These are phyloP conservation scores for Penicillium maclennaniae DNA, from an alignment of 495 filamentous ascomycete genomes.

Conservation along the genomic window DNA sequence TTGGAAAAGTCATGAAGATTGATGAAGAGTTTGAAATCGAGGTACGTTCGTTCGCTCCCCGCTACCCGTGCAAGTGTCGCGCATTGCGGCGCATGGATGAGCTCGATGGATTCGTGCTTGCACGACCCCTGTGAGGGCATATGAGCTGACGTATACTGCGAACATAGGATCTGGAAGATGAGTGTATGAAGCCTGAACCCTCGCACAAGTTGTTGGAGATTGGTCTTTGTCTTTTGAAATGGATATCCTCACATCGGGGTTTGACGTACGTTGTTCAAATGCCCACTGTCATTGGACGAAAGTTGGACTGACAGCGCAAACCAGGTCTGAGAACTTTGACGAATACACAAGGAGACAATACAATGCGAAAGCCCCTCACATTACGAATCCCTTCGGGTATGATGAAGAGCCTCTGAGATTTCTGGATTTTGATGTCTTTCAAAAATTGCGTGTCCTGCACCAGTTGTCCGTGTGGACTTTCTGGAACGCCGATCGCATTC, in stretches of 20 bases:
- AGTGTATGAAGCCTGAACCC: slow-evolving; percentile 71
- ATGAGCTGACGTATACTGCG: slow-evolving; percentile 3
- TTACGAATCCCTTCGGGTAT: slow-evolving; percentile 80
- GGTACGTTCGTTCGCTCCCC: slow-evolving; percentile 45
- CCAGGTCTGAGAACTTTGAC: slow-evolving; percentile 82
- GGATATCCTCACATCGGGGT: slow-evolving; percentile 88
- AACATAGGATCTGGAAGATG: slow-evolving; percentile 77
- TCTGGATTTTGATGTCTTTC: slow-evolving; percentile 74
- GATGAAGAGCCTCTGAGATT: slow-evolving; percentile 72
- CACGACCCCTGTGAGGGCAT: not conserved
- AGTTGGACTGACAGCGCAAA: slow-evolving; percentile 2
- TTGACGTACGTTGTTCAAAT: slow-evolving; percentile 66
- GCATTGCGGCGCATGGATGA: slow-evolving; percentile 9
- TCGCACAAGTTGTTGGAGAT: slow-evolving; percentile 75
- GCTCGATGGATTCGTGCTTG: not conserved
- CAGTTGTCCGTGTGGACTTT: slow-evolving; percentile 91
- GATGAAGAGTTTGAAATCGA: slow-evolving; percentile 83
- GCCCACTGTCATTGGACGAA: not conserved
- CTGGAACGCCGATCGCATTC: slow-evolving; percentile 75
- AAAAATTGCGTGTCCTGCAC: slow-evolving; percentile 84
- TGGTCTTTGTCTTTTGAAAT: slow-evolving; percentile 85
- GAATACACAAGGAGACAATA: slow-evolving; percentile 93
- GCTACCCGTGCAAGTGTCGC: not conserved
- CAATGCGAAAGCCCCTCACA: slow-evolving; percentile 67
- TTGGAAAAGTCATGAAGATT: slow-evolving; percentile 83